These are phyloP conservation scores for Peniophora sp. DNA, from an alignment of 1,284 basidiomycete genomes.

Conservation along the genomic window DNA sequence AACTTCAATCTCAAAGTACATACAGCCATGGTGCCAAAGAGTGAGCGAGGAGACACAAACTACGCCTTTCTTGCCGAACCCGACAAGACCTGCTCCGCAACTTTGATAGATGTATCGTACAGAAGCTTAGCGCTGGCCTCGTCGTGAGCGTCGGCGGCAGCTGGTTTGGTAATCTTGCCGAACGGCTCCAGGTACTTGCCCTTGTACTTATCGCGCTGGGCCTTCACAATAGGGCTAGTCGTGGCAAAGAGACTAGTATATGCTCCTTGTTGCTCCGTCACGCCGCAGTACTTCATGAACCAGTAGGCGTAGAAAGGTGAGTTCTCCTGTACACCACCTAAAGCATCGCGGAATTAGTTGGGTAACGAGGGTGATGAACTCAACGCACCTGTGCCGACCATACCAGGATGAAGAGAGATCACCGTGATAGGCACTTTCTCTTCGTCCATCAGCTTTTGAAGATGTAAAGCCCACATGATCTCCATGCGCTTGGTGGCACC, in stretches of 20 bases:
- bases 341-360: too few relatives aligned
- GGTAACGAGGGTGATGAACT: too few relatives aligned
- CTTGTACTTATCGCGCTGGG: background rate
- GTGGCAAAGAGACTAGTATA: background rate
- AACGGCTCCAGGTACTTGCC: background rate
- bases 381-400: background rate
- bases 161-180: background rate
- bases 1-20: too few relatives aligned
- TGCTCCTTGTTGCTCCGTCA: background rate
- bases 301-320: too few relatives aligned
- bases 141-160: background rate
- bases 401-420: constrained; percentile 7
- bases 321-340: too few relatives aligned
- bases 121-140: background rate
- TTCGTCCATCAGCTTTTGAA: constrained; percentile 20
- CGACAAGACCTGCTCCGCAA: background rate
- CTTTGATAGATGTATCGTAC: background rate
- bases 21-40: too few relatives aligned
- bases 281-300: background rate
- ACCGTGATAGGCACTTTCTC: constrained; percentile 23
- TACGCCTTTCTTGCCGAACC: background rate
- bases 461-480: constrained; percentile 19
- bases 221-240: background rate
- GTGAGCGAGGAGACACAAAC: too few relatives aligned
- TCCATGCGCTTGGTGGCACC: constrained; percentile 25